Evolutionary conservation across 2,329 filamentous ascomycete species (phyloP), one percentile per base, ranked within the genome.

Genomic region (Fusarium sp.): DNA sequence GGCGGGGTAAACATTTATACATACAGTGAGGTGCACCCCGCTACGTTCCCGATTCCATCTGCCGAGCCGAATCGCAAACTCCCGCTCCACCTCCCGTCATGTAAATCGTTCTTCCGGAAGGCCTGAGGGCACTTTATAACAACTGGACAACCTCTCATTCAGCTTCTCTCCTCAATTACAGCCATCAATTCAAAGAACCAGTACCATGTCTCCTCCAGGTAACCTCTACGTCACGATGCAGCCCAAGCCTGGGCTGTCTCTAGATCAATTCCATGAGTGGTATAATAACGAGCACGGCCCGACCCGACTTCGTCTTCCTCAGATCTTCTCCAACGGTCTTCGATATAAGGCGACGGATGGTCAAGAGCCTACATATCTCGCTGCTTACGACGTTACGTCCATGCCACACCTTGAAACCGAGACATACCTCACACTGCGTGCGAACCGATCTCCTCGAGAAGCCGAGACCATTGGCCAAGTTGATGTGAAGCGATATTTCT

Each of bases 251-350:
- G 88, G 87, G 74, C 87, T 94, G 76, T 86, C 91, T 62, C 82
- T 88, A 53, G 86, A 89, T 71, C 90, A 93, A 78, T 97, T 97
- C 83, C 93, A 97, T 82, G 94, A 97, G 81, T 96, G 94, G 93
- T 97, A 97, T 86, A 95, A 97, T 85, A 96, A 95, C 82, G 94
- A 97, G 84, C 94, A 97, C 83, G 94, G 94, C 60, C 94, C 94
- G 23, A 89, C 91, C 21, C 92, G 94, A 53, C 88, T 97, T 11
- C 92, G 94, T 54, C 84, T 97, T 19, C 90, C 93, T 8, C 91
- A 92, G 77, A 91, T 95, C 79, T 90, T 90, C 79, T 80, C 84
- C 75, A 96, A 94, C 81, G 94, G 94, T 66, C 91, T 96, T 76
- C 92, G 94, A 47, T 97, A 95, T 83, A 88, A 87, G 32, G 92